Evolutionary conservation across 2,329 filamentous ascomycete species (phyloP), one percentile per base, ranked within the genome.

Genomic region (Trichoderma cornu-damae): DNA sequence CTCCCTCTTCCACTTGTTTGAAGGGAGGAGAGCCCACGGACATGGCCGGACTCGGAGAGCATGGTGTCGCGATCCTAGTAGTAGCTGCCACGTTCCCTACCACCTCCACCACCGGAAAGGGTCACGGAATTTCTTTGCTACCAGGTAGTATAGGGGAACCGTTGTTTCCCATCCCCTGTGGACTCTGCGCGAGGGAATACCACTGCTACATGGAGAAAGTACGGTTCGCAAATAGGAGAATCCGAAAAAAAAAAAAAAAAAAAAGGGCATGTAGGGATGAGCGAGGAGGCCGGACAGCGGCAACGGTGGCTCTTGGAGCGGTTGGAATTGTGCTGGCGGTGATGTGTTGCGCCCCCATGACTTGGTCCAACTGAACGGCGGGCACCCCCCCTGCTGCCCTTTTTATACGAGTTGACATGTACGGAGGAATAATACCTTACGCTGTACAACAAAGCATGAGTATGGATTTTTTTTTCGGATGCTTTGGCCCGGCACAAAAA

Each of bases 81-180:
- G n/a, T n/a, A n/a, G 43, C 42, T 54, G 50, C 50, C 43, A 55
- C 43, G 57, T 55, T 58, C 55, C 46, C 42, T 26, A 46, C 51
- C 42, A 38, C 42, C 51, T 50, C 55, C 30, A 35, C 55, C 38
- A 50, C 55, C n/a, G n/a, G n/a, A 14, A 24, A 38, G 46, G 22
- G 38, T 37, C 55, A 38, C 53, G 32, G n/a, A n/a, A n/a, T n/a
- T n/a, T n/a, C n/a, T n/a, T n/a, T n/a, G n/a, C n/a, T n/a, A n/a
- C n/a, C n/a, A n/a, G n/a, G 38, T 28, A 42, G 37, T 37, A 42
- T 30, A 54, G 51, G 51, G 24, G 42, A 35, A 14, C 42, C 16
- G 51, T 18, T 34, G 40, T 54, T 22, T n/a, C n/a, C n/a, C 30
- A 32, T 47, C 44, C 40, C n/a, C 42, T 54, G 51, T 20, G 42